Evolutionary conservation across 2,329 filamentous ascomycete species (phyloP), one percentile per base, ranked within the genome.

Genomic region (Fusarium palustre): DNA sequence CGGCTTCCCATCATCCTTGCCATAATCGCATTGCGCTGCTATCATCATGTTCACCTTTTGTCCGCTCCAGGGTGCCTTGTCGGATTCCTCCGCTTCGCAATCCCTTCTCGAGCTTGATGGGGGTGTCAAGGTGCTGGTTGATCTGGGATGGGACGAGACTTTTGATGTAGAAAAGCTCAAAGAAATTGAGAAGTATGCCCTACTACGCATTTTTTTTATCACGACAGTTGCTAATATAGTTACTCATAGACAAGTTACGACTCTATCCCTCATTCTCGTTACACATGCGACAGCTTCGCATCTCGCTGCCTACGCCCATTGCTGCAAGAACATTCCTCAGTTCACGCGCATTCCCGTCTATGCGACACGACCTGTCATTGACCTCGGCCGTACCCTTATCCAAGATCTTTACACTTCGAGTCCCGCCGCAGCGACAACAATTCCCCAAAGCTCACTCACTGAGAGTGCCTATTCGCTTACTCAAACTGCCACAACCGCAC

Each of bases 91-190:
- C 61, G 94, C 95, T 43, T 97, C 94, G 68, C 94, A 97, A 79
- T 98, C 96, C n/a, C 88, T 99, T 36, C 85, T 99, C 48, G 95
- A 98, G 83, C 91, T 99, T 58, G 96, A 99, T 82, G 95, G 95
- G 69, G 96, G 95, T 62, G 91, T 99, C 81, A 98, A 98, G 80
- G 89, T 99, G 54, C 87, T 99, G 55, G 89, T 99, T 38, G 95
- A 97, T 77, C 91, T 97, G 45, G 96, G 96, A 64, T 99, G 96
- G 96, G 94, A 98, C 78, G 93, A 97, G 78, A 87, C 88, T 3
- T 98, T 99, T 78, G 92, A 97, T 76, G 88, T 89, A 33, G 87
- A 88, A 66, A 92, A 93, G 83, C 88, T 99, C 54, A 90, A 90
- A 74, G 92, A 96, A 81, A 87, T 99, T 65, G 95, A 98, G 81